These are phyloP conservation scores for Spencermartinsiella ligniputridi DNA, from an alignment of 1,139 yeast species.

Conservation along the genomic window DNA sequence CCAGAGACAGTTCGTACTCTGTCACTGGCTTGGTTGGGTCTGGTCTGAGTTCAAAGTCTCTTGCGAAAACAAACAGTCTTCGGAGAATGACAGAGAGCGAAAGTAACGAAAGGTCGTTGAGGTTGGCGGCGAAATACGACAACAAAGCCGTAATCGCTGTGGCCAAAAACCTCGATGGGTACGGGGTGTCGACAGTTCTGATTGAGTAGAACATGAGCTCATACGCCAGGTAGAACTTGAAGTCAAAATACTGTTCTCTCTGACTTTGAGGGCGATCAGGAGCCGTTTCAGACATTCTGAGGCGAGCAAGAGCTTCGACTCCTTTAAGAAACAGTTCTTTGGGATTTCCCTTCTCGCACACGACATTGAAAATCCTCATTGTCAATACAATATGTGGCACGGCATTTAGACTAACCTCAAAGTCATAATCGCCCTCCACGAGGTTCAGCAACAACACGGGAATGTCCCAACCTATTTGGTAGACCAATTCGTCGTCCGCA, in stretches of 20 bases:
- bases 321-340: slow-evolving; percentile 70
- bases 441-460: slow-evolving; percentile 54
- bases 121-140: slow-evolving; percentile 45
- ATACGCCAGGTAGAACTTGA: slow-evolving; percentile 58
- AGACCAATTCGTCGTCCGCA: slow-evolving; percentile 41
- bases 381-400: slow-evolving; percentile 30
- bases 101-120: slow-evolving; percentile 30
- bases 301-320: slow-evolving; percentile 53
- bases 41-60: slow-evolving; percentile 48
- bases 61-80: slow-evolving; percentile 58
- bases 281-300: slow-evolving; percentile 22
- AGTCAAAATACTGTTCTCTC: slow-evolving; percentile 41
- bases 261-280: slow-evolving; percentile 16
- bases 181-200: slow-evolving; percentile 53
- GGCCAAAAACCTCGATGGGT: slow-evolving; percentile 73
- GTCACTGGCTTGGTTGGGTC: slow-evolving; percentile 33
- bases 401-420: slow-evolving; percentile 20
- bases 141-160: slow-evolving; percentile 58
- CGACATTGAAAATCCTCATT: slow-evolving; percentile 50
- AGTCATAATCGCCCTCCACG: slow-evolving; percentile 23
- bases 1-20: slow-evolving; percentile 33
- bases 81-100: slow-evolving; percentile 48
- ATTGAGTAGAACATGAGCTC: slow-evolving; percentile 57
- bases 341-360: slow-evolving; percentile 67
- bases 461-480: slow-evolving; percentile 84